phyloP scores from a whole-genome alignment of 2,329 filamentous ascomycete genomes.

The Scortechinia acanthostroma region DNA sequence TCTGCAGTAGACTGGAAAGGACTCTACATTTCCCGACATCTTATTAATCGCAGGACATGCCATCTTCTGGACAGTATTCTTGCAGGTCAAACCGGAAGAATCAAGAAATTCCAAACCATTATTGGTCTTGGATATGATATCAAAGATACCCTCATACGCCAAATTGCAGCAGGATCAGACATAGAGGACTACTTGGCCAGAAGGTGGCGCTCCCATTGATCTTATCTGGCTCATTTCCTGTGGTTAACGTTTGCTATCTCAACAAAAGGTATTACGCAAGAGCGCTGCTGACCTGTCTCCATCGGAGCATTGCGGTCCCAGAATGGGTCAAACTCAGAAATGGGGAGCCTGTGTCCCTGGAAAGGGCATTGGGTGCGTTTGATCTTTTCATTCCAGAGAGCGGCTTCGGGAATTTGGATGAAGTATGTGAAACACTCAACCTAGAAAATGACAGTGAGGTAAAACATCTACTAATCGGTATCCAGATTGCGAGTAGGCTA shows the following conservation, averaged over 20 bases:
- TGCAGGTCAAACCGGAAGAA: neutral
- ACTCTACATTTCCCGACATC: neutral
- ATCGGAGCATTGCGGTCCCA: neutral
- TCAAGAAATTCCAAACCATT: neutral
- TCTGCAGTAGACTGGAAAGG: constrained; percentile 40
- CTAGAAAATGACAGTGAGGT: too few relatives aligned
- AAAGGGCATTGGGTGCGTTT: neutral
- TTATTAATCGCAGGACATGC: neutral
- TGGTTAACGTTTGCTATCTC: neutral
- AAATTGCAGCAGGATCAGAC: neutral
- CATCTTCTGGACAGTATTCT: neutral
- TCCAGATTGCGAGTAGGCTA: neutral
- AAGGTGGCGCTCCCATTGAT: too few relatives aligned
- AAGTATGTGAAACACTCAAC: neutral
- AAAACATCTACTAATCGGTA: neutral
- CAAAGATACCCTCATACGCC: neutral
- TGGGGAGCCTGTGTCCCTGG: neutral
- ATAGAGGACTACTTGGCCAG: neutral
- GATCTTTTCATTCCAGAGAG: constrained; percentile 2
- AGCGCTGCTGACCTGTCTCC: neutral
- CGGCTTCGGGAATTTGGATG: neutral
- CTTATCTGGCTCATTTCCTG: neutral
- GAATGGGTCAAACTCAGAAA: neutral
- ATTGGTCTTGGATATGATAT: neutral
- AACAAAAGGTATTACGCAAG: neutral